Evolutionary conservation across 371 early-diverging fungal genomes (phyloP).

Genomic region (Rhizopus arrhizus): DNA sequence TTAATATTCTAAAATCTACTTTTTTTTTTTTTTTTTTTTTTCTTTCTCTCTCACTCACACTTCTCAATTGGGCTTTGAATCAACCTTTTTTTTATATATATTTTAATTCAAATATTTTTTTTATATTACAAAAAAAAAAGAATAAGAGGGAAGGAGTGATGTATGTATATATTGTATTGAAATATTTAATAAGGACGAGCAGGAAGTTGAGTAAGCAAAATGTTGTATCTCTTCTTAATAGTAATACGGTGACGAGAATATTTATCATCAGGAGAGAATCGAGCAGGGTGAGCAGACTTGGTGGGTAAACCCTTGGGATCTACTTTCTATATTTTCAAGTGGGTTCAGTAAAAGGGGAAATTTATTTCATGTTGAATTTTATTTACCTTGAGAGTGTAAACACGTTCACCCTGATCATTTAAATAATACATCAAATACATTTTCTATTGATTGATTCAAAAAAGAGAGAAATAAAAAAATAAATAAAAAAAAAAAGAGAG

Average conservation of each 20-base stretch:
- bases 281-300: slow-evolving; percentile 95
- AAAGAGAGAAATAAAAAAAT: slow-evolving; percentile 8
- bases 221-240: slow-evolving; percentile 93
- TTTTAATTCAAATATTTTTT: background rate
- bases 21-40: background rate
- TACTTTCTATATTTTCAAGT: slow-evolving; percentile 70
- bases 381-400: slow-evolving; percentile 94
- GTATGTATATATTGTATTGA: background rate
- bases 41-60: too few species aligned
- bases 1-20: too few species aligned
- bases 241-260: slow-evolving; percentile 96
- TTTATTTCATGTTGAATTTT: background rate
- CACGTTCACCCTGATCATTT: slow-evolving; percentile 83
- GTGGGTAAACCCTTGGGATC: slow-evolving; percentile 81
- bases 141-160: background rate
- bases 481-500: background rate
- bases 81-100: too few species aligned
- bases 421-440: slow-evolving; percentile 97
- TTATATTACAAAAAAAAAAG: background rate
- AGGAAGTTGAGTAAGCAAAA: slow-evolving; percentile 80
- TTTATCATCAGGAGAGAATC: slow-evolving; percentile 98
- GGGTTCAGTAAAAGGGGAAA: slow-evolving; percentile 5
- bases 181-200: slow-evolving; percentile 40
- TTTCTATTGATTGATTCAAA: slow-evolving; percentile 16
- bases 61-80: too few species aligned